Conservation (phyloP, 306 rosid genomes). For the Oemleria cerasiformis region DNA sequence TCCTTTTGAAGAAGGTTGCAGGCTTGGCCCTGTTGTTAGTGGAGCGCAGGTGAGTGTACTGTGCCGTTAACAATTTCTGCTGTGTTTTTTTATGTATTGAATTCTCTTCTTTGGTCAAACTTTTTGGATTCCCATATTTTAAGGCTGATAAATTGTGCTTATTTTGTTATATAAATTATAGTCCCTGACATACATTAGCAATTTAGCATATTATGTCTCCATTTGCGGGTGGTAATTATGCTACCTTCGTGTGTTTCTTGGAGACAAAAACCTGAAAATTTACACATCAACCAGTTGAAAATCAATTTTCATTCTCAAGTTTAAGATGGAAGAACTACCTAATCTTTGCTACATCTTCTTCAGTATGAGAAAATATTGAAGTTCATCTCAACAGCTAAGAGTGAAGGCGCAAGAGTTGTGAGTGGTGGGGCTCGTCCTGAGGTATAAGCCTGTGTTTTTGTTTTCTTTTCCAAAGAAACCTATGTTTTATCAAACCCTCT, state of each 20-base stretch:
- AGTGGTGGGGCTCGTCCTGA: conserved; percentile 89
- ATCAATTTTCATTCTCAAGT: conserved; percentile 1
- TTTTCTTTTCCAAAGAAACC: too few relatives aligned
- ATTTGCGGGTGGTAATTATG: neutral
- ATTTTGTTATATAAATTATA: neutral
- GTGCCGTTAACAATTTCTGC: conserved; percentile 20
- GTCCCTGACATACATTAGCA: neutral
- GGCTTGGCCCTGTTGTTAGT: conserved; percentile 96
- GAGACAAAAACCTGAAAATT: neutral
- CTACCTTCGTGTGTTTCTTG: neutral
- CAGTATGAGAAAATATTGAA: conserved; percentile 89
- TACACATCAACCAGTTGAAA: conserved; percentile 9
- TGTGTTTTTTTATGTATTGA: neutral
- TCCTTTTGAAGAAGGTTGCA: conserved; percentile 98
- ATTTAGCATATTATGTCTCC: too few relatives aligned
- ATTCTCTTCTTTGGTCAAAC: neutral
- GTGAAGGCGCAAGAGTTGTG: conserved; percentile 87
- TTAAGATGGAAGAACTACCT: conserved; percentile 31
- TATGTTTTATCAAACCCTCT: neutral
- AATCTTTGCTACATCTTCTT: conserved; percentile 31
- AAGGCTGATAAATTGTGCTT: neutral
- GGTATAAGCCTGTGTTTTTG: conserved; percentile 47
- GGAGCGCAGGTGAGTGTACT: conserved; percentile 64
- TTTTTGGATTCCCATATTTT: neutral
- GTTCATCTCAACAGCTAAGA: conserved; percentile 74